These are phyloP conservation scores for Rhizopogon roseolus DNA, from an alignment of 768 basidiomycete species.

Conservation along the genomic window DNA sequence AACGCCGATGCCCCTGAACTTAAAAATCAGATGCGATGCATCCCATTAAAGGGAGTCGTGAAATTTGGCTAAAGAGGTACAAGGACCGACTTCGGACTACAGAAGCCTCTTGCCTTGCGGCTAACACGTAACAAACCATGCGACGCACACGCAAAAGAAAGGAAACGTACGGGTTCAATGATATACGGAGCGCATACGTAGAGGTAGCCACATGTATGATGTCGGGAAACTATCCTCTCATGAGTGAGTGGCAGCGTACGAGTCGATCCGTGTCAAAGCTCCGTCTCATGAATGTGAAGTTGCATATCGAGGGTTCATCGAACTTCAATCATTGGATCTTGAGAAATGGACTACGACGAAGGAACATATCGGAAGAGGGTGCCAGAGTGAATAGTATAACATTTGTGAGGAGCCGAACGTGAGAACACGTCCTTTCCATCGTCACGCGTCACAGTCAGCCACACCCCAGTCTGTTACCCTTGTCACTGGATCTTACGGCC, in stretches of 20 bases:
- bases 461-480: conserved; percentile 71
- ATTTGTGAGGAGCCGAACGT: no score
- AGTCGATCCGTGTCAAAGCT: conserved; percentile 1
- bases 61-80: conserved; percentile 15
- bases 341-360: conserved; percentile 2
- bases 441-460: neutral
- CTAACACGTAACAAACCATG: conserved; percentile 2
- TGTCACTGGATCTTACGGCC: conserved; percentile 95
- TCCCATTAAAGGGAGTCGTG: neutral
- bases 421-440: neutral
- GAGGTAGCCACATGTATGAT: neutral
- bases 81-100: neutral
- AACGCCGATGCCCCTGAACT: conserved; percentile 5
- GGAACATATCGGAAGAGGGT: conserved; percentile 15
- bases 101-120: neutral
- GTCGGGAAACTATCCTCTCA: neutral
- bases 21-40: neutral
- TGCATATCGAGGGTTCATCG: conserved; percentile 19
- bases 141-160: neutral
- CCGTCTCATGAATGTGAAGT: conserved; percentile 1
- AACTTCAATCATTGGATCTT: conserved; percentile 26
- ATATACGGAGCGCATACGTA: neutral
- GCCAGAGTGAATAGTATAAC: no score
- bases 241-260: neutral
- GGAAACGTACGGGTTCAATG: neutral